Conservation (phyloP, 2,329 filamentous ascomycete genomes). For the Cordyceps militaris region DNA sequence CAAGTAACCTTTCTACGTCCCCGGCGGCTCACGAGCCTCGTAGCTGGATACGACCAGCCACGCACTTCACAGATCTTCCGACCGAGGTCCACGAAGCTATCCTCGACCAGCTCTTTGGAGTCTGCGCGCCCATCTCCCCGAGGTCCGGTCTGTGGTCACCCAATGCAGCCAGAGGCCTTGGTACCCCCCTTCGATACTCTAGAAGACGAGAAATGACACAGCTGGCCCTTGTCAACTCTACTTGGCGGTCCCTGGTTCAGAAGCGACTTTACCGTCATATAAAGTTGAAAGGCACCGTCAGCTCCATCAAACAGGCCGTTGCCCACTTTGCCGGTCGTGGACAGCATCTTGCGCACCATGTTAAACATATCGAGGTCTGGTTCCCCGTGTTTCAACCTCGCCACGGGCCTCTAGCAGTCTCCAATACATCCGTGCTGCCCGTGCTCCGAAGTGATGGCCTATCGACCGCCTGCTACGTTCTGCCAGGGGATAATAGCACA, state of each 20-base stretch:
- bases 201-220: slow-evolving; percentile 60
- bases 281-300: slow-evolving; percentile 64
- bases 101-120: slow-evolving; percentile 64
- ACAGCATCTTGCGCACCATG: slow-evolving; percentile 52
- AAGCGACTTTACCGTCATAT: slow-evolving; percentile 67
- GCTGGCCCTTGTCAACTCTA: slow-evolving; percentile 52
- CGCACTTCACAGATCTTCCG: slow-evolving; percentile 48
- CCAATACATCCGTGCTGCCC: slow-evolving; percentile 39
- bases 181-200: slow-evolving; percentile 58
- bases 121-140: slow-evolving; percentile 49
- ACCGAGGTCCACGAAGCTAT: slow-evolving; percentile 67
- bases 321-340: slow-evolving; percentile 51
- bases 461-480: slow-evolving; percentile 50
- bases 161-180: slow-evolving; percentile 52
- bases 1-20: neutral
- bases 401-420: slow-evolving; percentile 35
- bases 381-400: slow-evolving; percentile 65
- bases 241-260: slow-evolving; percentile 64
- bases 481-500: slow-evolving; percentile 60
- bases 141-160: slow-evolving; percentile 48
- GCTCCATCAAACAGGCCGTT: slow-evolving; percentile 53
- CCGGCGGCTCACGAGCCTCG: neutral
- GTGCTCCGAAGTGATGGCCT: slow-evolving; percentile 49
- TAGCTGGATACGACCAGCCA: slow-evolving; percentile 17
- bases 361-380: slow-evolving; percentile 71